Evolutionary conservation across 345 rosid species (phyloP), one percentile per base, ranked within the genome.

Genomic region (Hibiscus trionum): DNA sequence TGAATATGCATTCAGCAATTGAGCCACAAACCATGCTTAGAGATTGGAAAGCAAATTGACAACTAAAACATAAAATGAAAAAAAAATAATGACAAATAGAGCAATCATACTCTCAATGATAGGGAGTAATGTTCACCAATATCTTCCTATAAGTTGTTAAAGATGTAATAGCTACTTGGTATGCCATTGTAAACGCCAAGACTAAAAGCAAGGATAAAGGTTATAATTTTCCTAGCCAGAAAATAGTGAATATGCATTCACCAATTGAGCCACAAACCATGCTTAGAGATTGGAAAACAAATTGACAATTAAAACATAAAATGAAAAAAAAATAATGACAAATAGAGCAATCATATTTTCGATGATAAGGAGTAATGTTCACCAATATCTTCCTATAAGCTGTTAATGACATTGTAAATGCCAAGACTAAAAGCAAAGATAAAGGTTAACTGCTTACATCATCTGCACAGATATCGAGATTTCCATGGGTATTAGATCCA

Each of bases 401-500:
- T 11, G 11, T 63, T 46, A 29, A 29, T 26, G 59, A 26, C 59
- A 68, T 16, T 7, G 7, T 61, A 35, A 62, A 33, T 24, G 26
- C 37, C 31, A 49, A 56, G 17, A 35, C 19, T 31, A 62, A 76
- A 19, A 70, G 27, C 6, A 74, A 11, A 5, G 65, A 59, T 37
- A 59, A 11, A 5, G 15, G n/a, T 17, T 7, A 72, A 58, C 47
- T 44, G 72, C 93, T 90, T 85, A 94, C 98, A 82, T 86, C 88
- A 77, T 84, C 83, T 72, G 81, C 84, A 73, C 59, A 80, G 21
- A 78, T 75, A 80, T 90, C 91, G 58, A 78, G 72, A 82, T 70
- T 84, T 73, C 82, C 90, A 77, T 72, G 82, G 76, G 79, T 79
- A 76, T 72, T 84, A 57, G 88, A 82, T 68, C 83, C 82, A 80